Base-by-base conservation (phyloP, 2,329 filamentous ascomycete genomes). In the Pseudocercospora fijiensis region DNA sequence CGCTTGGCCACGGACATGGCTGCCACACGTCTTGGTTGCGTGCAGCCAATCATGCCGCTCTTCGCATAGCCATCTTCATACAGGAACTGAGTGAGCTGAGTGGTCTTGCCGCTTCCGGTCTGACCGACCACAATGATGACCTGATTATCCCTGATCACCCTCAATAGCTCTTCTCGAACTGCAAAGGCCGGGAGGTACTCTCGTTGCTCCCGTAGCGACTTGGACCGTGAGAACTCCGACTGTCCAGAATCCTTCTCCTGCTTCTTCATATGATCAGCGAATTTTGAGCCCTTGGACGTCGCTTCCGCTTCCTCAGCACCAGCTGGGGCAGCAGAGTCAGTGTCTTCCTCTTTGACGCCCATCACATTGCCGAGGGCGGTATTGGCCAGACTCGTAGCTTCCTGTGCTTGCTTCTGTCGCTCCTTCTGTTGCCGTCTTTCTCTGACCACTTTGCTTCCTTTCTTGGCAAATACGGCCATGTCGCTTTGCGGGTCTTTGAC, bases 1-100 rank as follows among this genome's bases (percentile, higher is more conserved):
- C 95, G 92, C 77, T 98, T 98, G 1, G 95, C 95, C 27, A 99
- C 95, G 79, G 93, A 97, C 95, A 99, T 99, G 22, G 95, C 95
- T 24, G 95, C 95, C 33, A 99, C 96, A 83, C 95, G 90, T 72
- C 95, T 87, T 58, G 95, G 95, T 71, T 99, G 95, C 1, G 95
- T 99, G 75, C 95, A 99, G 4, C 92, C 94, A 71, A 99, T 98
- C 84, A 97, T 88, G 56, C 95, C 95, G 30, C 84, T 80, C 61
- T 89, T 90, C 13, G 89, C 91, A 75, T 97, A 99, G 0, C 96
- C 96, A 72, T 98, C 95, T 77, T 99, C 95, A 74, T 96, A 88
- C 9, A 99, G 82, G 70, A 98, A 99, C 74, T 99, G 96, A 0
- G 96, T 97, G 65, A 99, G 80, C 77, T 99, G 95, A 0, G 95